A percentile compares a stretch with the other conserved stretches of the same genome.
Evolutionary conservation across 106 monocot species (phyloP).

Genomic region (Apostasia ramifera): DNA sequence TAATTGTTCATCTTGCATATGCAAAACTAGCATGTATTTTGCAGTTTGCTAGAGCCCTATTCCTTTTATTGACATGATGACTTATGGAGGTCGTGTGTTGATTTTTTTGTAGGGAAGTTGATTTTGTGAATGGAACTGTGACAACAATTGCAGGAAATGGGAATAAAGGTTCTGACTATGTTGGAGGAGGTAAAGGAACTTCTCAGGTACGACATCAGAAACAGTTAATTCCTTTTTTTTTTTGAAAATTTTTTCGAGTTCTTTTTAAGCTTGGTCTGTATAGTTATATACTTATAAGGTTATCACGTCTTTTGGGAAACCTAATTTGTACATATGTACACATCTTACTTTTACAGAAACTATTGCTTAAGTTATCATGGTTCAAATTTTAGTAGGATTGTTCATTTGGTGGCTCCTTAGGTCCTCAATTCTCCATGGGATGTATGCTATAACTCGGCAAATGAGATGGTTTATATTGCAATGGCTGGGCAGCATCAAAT

Average conservation of each 20-base stretch:
- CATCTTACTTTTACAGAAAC: not conserved
- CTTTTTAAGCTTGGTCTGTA: not conserved
- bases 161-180: slow-evolving; percentile 92
- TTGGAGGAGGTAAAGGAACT: slow-evolving; percentile 67
- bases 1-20: not conserved
- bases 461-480: slow-evolving; percentile 84
- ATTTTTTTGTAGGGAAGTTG: slow-evolving; percentile 58
- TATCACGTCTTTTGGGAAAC: not conserved
- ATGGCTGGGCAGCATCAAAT: slow-evolving; percentile 99
- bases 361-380: not conserved
- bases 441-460: slow-evolving; percentile 68
- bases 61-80: not conserved
- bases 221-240: not conserved
- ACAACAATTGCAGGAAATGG: slow-evolving; percentile 95
- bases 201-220: slow-evolving; percentile 43
- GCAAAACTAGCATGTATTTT: not conserved
- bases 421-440: slow-evolving; percentile 99
- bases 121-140: slow-evolving; percentile 88
- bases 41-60: not conserved
- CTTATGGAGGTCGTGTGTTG: not conserved
- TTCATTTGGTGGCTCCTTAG: slow-evolving; percentile 26
- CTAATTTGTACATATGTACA: not conserved
- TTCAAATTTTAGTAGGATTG: not conserved
- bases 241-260: not conserved
- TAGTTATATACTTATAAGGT: not conserved